Percentiles rank a stretch among this genome's conserved stretches.
Evolutionary conservation across 2,329 filamentous ascomycete genomes (phyloP).

Genomic region (Drechmeria coniospora): DNA sequence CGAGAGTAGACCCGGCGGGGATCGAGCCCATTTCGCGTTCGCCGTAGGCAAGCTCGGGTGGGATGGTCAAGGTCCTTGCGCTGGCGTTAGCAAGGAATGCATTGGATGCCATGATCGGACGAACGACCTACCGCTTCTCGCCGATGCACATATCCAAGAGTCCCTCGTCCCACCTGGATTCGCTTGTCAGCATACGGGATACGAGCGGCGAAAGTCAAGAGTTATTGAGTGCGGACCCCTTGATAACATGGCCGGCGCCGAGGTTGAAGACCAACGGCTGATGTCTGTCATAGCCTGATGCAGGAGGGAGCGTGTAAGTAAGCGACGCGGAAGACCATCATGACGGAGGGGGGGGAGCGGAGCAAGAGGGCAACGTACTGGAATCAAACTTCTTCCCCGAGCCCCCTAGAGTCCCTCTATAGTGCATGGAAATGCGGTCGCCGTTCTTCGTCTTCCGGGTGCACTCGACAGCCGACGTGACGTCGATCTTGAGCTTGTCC

Average conservation of each 20-base stretch:
- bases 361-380: conserved; percentile 23
- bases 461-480: conserved; percentile 60
- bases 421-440: conserved; percentile 76
- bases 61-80: conserved; percentile 63
- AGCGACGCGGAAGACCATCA: not conserved
- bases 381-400: conserved; percentile 74
- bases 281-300: conserved; percentile 60
- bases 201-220: not conserved
- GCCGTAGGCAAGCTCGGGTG: conserved; percentile 76
- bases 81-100: conserved; percentile 2
- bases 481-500: conserved; percentile 60
- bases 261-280: conserved; percentile 65
- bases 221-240: conserved; percentile 47
- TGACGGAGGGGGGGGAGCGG: too few species aligned
- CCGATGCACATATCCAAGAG: conserved; percentile 90
- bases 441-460: conserved; percentile 60
- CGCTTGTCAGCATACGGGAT: conserved; percentile 6
- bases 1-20: conserved; percentile 61
- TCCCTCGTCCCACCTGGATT: conserved; percentile 68
- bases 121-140: conserved; percentile 51
- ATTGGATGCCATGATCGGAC: not conserved
- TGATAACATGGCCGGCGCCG: conserved; percentile 72
- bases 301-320: conserved; percentile 1
- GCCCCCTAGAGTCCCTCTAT: conserved; percentile 62
- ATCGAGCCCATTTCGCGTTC: conserved; percentile 64